Evolutionary conservation across 371 early-diverging fungal genomes (phyloP).

Genomic region (Neoconidiobolus thromboides): DNA sequence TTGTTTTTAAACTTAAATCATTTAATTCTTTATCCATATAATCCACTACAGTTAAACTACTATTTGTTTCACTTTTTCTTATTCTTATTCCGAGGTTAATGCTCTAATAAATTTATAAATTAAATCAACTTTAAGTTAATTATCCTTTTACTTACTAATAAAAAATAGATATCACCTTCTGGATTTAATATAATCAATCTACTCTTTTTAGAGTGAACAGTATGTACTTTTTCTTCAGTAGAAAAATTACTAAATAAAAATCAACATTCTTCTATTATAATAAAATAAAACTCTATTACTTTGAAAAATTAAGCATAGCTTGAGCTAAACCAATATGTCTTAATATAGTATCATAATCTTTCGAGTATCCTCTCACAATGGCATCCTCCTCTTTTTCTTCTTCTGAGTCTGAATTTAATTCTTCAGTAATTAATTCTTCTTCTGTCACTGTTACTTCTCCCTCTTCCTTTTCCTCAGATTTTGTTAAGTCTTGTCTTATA

Average conservation of each 20-base stretch:
- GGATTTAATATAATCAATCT: background rate
- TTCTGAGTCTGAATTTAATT: no score
- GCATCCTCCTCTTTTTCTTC: no score
- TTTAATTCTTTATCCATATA: background rate
- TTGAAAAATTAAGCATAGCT: background rate
- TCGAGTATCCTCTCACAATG: no score
- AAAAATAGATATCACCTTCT: background rate
- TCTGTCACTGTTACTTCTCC: no score
- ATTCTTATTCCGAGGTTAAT: background rate
- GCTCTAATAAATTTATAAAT: background rate
- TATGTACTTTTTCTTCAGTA: background rate
- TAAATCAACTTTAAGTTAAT: background rate
- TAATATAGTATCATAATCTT: no score
- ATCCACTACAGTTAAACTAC: background rate
- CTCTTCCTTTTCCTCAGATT: no score
- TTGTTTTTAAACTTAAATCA: background rate
- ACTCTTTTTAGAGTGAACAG: background rate
- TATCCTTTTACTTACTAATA: background rate
- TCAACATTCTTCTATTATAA: background rate
- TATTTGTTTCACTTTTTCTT: background rate
- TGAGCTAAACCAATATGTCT: background rate
- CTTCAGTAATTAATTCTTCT: no score
- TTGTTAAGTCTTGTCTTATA: no score
- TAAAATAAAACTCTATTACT: background rate
- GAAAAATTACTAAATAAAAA: background rate